Percentiles rank a stretch among this genome's conserved stretches.
These are phyloP conservation scores for Erodium chrysanthum DNA, from an alignment of 441 rosid species.

Conservation along the genomic window DNA sequence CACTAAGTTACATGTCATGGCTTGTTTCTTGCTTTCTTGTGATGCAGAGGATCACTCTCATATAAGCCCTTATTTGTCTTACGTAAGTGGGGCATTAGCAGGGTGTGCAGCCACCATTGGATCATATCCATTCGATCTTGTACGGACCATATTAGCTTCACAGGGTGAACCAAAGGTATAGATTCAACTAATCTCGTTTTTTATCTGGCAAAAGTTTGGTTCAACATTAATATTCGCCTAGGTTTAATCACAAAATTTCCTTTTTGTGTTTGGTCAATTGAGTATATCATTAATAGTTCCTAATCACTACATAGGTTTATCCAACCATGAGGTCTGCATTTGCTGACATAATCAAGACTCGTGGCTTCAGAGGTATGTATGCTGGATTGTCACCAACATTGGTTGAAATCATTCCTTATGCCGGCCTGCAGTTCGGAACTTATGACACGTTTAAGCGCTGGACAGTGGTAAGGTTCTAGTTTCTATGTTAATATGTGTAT, in stretches of 20 bases:
- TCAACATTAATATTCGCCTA: not conserved
- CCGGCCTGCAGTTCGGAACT: slow-evolving; percentile 94
- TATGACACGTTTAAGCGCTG: slow-evolving; percentile 86
- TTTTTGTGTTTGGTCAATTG: not conserved
- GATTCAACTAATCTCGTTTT: not conserved
- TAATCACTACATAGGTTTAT: slow-evolving; percentile 42
- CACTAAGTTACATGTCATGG: not conserved
- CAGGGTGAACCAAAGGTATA: slow-evolving; percentile 96
- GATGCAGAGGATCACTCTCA: slow-evolving; percentile 75
- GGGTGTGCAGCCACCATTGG: slow-evolving; percentile 96
- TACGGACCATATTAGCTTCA: slow-evolving; percentile 81
- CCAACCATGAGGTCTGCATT: slow-evolving; percentile 94
- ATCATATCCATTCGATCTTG: slow-evolving; percentile 90
- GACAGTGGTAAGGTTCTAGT: slow-evolving; percentile 46
- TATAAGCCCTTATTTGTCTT: slow-evolving; percentile 77
- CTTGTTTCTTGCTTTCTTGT: slow-evolving; percentile 7
- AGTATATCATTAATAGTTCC: not conserved
- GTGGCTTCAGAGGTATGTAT: slow-evolving; percentile 80
- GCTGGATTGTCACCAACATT: slow-evolving; percentile 88
- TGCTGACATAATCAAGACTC: slow-evolving; percentile 52
- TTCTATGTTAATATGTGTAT: not conserved
- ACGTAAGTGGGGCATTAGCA: slow-evolving; percentile 78
- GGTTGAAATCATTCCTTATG: slow-evolving; percentile 89
- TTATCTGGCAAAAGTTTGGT: not conserved
- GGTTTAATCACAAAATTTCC: not conserved